phyloP scores from a whole-genome alignment of 2,329 filamentous ascomycete species.

The Aureobasidium uvarum region DNA sequence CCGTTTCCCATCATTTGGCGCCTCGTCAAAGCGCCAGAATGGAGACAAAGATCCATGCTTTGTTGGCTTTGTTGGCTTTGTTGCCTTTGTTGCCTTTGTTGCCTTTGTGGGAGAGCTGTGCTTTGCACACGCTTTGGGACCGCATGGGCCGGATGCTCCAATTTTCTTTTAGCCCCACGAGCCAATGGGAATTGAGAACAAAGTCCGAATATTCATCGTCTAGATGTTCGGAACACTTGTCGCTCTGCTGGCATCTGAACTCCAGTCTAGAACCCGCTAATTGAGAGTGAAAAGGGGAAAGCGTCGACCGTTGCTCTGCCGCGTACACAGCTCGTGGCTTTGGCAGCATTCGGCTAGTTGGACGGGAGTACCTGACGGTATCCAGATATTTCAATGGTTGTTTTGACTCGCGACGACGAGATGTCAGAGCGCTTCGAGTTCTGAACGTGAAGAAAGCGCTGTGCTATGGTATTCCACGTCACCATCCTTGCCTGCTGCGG shows the following conservation, averaged over 20 bases:
- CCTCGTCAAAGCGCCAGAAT: conserved; percentile 21
- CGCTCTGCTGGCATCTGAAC: not conserved
- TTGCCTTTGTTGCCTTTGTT: not conserved
- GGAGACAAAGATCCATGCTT: conserved; percentile 22
- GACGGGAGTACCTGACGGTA: conserved; percentile 14
- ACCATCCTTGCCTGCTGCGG: conserved; percentile 22
- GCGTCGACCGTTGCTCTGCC: conserved; percentile 19
- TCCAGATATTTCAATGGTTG: not conserved
- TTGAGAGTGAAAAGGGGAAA: conserved; percentile 2
- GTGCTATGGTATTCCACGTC: not conserved
- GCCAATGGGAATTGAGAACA: conserved; percentile 1
- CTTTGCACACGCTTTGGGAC: conserved; percentile 15
- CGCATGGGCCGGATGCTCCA: conserved; percentile 16
- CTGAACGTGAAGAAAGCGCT: not conserved
- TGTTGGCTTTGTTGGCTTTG: conserved; percentile 4
- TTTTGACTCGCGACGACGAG: conserved; percentile 6
- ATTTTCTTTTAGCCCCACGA: not conserved
- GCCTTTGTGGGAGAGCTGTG: conserved; percentile 18
- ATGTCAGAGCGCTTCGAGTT: conserved; percentile 11
- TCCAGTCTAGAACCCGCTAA: conserved; percentile 24
- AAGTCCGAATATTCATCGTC: not conserved
- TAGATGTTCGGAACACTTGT: conserved; percentile 11
- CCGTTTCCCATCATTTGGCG: conserved; percentile 26
- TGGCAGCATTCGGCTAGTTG: not conserved
- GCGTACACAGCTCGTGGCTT: conserved; percentile 16